Evolutionary conservation across 495 filamentous ascomycete genomes (phyloP).

Genomic region (Talaromyces thailandensis): DNA sequence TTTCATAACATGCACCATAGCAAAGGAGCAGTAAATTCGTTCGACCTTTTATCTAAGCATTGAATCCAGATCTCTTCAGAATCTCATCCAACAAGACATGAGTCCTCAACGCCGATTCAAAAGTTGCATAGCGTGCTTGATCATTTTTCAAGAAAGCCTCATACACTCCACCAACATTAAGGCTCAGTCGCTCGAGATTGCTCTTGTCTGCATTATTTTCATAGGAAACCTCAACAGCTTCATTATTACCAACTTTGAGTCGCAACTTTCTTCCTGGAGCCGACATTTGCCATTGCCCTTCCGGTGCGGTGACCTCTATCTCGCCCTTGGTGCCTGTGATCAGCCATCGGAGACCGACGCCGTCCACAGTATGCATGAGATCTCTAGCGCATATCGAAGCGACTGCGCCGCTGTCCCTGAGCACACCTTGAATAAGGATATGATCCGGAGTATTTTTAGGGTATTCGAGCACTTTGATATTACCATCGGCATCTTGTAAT

Average conservation of each 20-base stretch:
- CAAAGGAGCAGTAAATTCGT: background rate
- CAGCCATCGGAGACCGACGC: conserved; percentile 39
- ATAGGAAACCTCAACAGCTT: conserved; percentile 31
- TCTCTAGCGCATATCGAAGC: conserved; percentile 35
- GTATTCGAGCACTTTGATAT: background rate
- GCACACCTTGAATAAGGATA: conserved; percentile 34
- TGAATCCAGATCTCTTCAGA: background rate
- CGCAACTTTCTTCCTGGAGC: conserved; percentile 25
- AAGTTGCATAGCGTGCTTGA: conserved; percentile 23
- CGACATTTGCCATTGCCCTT: conserved; percentile 25
- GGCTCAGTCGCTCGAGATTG: conserved; percentile 24
- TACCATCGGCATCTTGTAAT: background rate
- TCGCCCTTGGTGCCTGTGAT: conserved; percentile 49
- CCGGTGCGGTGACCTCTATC: conserved; percentile 32
- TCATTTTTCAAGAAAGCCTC: conserved; percentile 32
- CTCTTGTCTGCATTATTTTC: conserved; percentile 19
- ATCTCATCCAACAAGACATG: conserved; percentile 1
- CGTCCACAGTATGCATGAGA: conserved; percentile 37
- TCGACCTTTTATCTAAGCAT: background rate
- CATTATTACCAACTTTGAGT: conserved; percentile 31
- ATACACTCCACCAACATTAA: conserved; percentile 40
- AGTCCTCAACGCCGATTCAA: conserved; percentile 15
- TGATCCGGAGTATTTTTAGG: conserved; percentile 23
- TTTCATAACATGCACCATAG: background rate
- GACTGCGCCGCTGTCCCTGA: conserved; percentile 25